phyloP scores from a whole-genome alignment of 768 basidiomycete species.

The Collybiopsis confluens region DNA sequence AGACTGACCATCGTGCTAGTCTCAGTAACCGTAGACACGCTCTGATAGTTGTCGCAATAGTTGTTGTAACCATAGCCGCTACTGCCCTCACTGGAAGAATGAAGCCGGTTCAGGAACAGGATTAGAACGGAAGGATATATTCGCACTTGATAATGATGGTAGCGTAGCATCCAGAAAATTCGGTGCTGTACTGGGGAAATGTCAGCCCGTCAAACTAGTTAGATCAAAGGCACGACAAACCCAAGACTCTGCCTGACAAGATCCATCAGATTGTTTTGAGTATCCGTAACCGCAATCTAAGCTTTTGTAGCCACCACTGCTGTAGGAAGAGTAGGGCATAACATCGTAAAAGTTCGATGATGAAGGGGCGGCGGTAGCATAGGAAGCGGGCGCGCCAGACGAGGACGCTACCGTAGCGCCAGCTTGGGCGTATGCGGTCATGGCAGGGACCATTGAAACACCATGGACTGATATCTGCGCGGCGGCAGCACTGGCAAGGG shows the following conservation, averaged over 20 bases:
- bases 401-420: slow-evolving; percentile 17
- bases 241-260: slow-evolving; percentile 55
- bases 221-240: slow-evolving; percentile 30
- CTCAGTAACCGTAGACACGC: slow-evolving; percentile 27
- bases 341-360: slow-evolving; percentile 37
- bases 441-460: slow-evolving; percentile 33
- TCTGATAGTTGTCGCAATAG: slow-evolving; percentile 17
- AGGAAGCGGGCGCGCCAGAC: slow-evolving; percentile 18
- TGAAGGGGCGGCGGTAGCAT: slow-evolving; percentile 29
- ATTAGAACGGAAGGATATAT: slow-evolving; percentile 2
- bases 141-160: slow-evolving; percentile 54
- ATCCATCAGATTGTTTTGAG: slow-evolving; percentile 48
- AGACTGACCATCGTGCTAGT: slow-evolving; percentile 10
- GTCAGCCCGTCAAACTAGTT: not conserved
- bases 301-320: slow-evolving; percentile 59
- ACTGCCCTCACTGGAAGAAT: slow-evolving; percentile 12
- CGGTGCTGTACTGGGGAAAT: slow-evolving; percentile 29
- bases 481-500: slow-evolving; percentile 51
- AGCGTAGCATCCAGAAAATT: slow-evolving; percentile 54
- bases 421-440: slow-evolving; percentile 17
- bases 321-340: slow-evolving; percentile 61
- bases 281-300: slow-evolving; percentile 73
- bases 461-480: slow-evolving; percentile 53
- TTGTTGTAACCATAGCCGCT: slow-evolving; percentile 15
- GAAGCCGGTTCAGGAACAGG: not conserved